Evolutionary conservation across 495 filamentous ascomycete genomes (phyloP), one percentile per base, ranked within the genome.

Genomic region (Filosporella fistucella): DNA sequence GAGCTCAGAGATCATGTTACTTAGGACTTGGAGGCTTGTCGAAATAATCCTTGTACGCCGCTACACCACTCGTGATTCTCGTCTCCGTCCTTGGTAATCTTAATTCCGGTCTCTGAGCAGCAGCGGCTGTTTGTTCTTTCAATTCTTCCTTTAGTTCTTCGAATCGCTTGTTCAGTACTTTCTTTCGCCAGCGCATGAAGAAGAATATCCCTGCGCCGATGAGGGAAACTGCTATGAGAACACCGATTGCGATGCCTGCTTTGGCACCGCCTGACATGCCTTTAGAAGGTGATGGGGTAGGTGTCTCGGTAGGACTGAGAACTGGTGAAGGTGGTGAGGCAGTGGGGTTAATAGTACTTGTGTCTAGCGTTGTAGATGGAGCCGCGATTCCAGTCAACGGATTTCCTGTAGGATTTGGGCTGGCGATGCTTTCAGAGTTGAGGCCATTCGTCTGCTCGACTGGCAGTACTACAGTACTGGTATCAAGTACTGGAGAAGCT

Each of bases 231-330:
- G 6, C 20, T 20, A 42, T 23, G 38, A 42, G 38, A 23, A 25
- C 38, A 20, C 7, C 20, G 23, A 25, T 42, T 42, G 38, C 38
- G 16, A 42, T 42, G 11, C 38, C 38, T 42, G 21, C 38, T 42
- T 42, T 42, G 21, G 21, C 21, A 25, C 38, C 21, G 16, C 13
- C 16, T 6, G 18, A 1, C 38, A 42, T 42, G 21, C 20, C 14
- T 13, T 42, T 7, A n/a, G n/a, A n/a, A n/a, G n/a, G n/a, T 13
- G 38, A 24, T 14, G 20, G 38, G 20, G 2, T 12, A 40, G 37
- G 21, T 4, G 32, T 35, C 5, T 35, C 32, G 4, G 32, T 35
- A 5, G 32, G 32, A 35, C 32, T 35, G 18, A 35, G 32, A 4
- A 35, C 12, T 35, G 32, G 32, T 14, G 32, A 13, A 5, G 32